These are phyloP conservation scores for Mycena rosella DNA, from an alignment of 768 basidiomycete genomes.

Conservation along the genomic window DNA sequence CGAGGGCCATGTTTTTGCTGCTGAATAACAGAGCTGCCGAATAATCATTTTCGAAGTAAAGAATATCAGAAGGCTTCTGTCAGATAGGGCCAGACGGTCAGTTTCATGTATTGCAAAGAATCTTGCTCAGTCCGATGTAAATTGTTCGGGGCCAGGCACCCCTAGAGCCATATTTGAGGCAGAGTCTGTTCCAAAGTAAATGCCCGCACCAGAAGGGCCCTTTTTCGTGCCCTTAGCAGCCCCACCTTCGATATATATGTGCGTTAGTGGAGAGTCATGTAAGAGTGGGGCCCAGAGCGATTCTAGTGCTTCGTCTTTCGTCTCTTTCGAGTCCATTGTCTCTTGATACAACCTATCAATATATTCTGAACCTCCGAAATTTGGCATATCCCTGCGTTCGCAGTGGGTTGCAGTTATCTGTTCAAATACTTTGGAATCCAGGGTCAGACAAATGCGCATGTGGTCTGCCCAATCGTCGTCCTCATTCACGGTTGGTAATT, in stretches of 20 bases:
- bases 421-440: not conserved
- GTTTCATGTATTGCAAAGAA: slow-evolving; percentile 1
- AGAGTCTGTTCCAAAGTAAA: not conserved
- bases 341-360: slow-evolving; percentile 8
- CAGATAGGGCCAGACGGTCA: not conserved
- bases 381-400: not conserved
- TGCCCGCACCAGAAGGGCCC: not conserved
- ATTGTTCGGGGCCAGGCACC: not conserved
- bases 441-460: slow-evolving; percentile 2
- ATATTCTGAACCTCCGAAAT: not conserved
- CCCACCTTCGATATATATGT: slow-evolving; percentile 5
- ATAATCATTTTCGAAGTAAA: slow-evolving; percentile 4
- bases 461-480: slow-evolving; percentile 18
- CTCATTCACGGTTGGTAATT: not conserved
- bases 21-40: too few species aligned
- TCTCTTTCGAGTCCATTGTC: not conserved
- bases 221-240: not conserved
- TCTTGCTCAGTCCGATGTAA: slow-evolving; percentile 1
- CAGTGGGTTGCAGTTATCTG: not conserved
- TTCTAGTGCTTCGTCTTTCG: slow-evolving; percentile 1
- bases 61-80: not conserved
- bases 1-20: slow-evolving; percentile 1
- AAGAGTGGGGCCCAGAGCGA: slow-evolving; percentile 5
- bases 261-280: not conserved
- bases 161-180: not conserved